phyloP scores from a whole-genome alignment of 2,329 filamentous ascomycete species.

The Trichoderma koningii region DNA sequence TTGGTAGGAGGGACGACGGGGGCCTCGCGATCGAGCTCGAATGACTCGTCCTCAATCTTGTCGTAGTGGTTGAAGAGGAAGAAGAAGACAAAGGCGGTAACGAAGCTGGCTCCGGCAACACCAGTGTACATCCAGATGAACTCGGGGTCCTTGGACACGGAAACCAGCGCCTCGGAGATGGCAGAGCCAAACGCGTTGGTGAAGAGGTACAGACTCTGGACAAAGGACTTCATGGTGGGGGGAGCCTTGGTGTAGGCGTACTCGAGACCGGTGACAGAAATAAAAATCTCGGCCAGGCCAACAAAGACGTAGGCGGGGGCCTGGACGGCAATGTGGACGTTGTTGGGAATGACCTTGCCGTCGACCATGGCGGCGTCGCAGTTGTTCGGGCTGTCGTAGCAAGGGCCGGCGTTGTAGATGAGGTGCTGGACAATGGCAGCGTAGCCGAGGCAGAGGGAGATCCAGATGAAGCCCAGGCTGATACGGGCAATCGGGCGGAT shows the following conservation, averaged over 20 bases:
- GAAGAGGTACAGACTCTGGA: conserved; percentile 60
- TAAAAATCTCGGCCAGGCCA: conserved; percentile 62
- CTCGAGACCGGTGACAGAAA: conserved; percentile 68
- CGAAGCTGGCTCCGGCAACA: conserved; percentile 52
- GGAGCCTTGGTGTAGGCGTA: conserved; percentile 76
- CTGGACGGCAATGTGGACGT: conserved; percentile 58
- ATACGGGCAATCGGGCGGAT: conserved; percentile 69
- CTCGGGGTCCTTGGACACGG: conserved; percentile 62
- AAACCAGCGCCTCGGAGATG: conserved; percentile 62
- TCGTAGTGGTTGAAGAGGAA: conserved; percentile 44
- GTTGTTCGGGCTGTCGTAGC: conserved; percentile 48
- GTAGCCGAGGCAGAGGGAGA: conserved; percentile 57
- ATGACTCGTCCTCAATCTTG: conserved; percentile 43
- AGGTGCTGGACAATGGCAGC: conserved; percentile 61
- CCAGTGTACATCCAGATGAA: conserved; percentile 68
- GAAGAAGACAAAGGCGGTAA: conserved; percentile 57
- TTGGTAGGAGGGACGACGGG: conserved; percentile 13
- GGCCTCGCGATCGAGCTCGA: conserved; percentile 41
- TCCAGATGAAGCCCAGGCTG: conserved; percentile 61
- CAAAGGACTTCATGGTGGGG: conserved; percentile 66
- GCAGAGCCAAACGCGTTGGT: conserved; percentile 61
- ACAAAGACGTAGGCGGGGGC: conserved; percentile 59
- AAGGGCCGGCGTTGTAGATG: conserved; percentile 58
- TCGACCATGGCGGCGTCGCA: conserved; percentile 41
- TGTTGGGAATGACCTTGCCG: conserved; percentile 41